Conservation (phyloP, 352 stramenopile species). For the Phytophthora aleatoria region DNA sequence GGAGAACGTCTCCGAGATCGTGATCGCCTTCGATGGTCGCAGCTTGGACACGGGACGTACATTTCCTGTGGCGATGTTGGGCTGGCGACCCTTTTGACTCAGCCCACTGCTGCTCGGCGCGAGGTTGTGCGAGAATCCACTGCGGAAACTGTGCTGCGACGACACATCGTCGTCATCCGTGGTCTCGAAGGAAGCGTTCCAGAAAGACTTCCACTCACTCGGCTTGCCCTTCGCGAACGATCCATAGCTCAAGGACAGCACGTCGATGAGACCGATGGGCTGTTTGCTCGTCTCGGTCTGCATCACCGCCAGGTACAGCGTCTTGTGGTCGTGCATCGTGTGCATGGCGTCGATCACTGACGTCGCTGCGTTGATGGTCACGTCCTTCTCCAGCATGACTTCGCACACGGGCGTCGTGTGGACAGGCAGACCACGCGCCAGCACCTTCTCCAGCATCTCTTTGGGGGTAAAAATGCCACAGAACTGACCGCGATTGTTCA, state of each 20-base stretch:
- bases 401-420: slow-evolving; percentile 92
- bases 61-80: slow-evolving; percentile 71
- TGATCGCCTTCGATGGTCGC: slow-evolving; percentile 89
- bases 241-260: slow-evolving; percentile 88
- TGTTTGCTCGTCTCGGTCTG: slow-evolving; percentile 68
- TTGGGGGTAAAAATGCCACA: slow-evolving; percentile 98
- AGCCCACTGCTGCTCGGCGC: slow-evolving; percentile 40
- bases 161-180: slow-evolving; percentile 77
- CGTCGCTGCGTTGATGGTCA: slow-evolving; percentile 68
- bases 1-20: slow-evolving; percentile 81
- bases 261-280: slow-evolving; percentile 82
- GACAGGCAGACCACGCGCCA: slow-evolving; percentile 92
- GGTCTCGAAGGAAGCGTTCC: slow-evolving; percentile 88
- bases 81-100: slow-evolving; percentile 50
- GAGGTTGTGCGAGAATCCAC: slow-evolving; percentile 66
- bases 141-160: slow-evolving; percentile 84
- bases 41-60: slow-evolving; percentile 92
- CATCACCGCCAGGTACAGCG: slow-evolving; percentile 83
- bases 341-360: slow-evolving; percentile 90
- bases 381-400: slow-evolving; percentile 88
- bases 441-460: slow-evolving; percentile 96
- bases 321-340: slow-evolving; percentile 89
- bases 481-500: slow-evolving; percentile 92
- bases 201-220: slow-evolving; percentile 90
- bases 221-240: slow-evolving; percentile 89